phyloP scores from a whole-genome alignment of 306 rosid genomes.

The Prinsepia uniflora region DNA sequence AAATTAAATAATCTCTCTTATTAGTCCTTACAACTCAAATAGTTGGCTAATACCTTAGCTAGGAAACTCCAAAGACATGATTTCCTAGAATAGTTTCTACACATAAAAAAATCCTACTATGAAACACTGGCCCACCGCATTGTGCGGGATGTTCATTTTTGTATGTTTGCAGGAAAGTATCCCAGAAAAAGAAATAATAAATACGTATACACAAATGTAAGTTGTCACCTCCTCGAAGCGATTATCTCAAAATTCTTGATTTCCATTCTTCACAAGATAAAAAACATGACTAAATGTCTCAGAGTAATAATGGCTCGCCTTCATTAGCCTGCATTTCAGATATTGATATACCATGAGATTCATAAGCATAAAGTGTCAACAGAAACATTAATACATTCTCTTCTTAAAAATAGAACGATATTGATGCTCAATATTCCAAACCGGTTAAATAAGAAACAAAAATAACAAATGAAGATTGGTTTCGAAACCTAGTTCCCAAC shows the following conservation, averaged over 20 bases:
- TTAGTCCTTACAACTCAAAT: neutral
- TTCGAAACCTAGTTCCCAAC: no score
- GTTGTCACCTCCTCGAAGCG: constrained; percentile 63
- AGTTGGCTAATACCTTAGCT: neutral
- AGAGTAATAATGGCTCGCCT: constrained; percentile 40
- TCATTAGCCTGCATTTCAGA: constrained; percentile 55
- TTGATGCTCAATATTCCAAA: no score
- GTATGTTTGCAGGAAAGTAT: neutral
- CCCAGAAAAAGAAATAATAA: neutral
- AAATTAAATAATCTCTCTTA: neutral
- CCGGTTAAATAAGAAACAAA: neutral
- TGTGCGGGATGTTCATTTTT: neutral
- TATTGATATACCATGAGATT: constrained; percentile 23
- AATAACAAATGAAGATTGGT: neutral
- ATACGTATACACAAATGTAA: neutral
- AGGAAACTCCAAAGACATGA: neutral
- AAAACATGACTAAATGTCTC: constrained; percentile 53
- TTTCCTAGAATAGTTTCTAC: neutral
- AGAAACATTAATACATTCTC: constrained; percentile 1
- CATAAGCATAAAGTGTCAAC: constrained; percentile 10
- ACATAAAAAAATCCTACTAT: neutral
- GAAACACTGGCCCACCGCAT: neutral
- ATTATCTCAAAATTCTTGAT: constrained; percentile 56
- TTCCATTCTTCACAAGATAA: constrained; percentile 69
- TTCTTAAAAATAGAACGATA: neutral